Evolutionary conservation across 176 grass and related monocot genomes (phyloP).

Genomic region (Ananas comosus): DNA sequence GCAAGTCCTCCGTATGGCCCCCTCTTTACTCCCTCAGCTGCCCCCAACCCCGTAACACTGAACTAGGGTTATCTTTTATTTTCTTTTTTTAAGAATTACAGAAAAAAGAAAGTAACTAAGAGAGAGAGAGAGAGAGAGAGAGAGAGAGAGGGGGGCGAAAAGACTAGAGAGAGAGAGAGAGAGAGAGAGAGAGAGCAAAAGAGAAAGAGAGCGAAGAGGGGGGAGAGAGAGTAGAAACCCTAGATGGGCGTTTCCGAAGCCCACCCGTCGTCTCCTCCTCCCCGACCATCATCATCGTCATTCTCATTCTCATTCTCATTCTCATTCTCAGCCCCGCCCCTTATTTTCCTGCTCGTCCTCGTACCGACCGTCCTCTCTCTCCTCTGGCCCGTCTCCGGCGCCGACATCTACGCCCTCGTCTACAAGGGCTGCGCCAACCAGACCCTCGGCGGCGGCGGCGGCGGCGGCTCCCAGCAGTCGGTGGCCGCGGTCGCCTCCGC

Average conservation of each 20-base stretch:
- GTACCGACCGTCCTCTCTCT: background rate
- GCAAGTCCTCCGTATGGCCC: background rate
- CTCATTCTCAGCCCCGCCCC: too few species aligned
- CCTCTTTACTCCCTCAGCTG: background rate
- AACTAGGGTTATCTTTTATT: background rate
- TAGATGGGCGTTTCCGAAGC: conserved; percentile 41
- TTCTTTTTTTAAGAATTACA: background rate
- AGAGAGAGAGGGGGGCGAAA: background rate
- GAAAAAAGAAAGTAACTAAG: background rate
- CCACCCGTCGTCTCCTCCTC: conserved; percentile 8
- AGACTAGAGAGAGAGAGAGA: background rate
- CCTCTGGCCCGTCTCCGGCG: conserved; percentile 10
- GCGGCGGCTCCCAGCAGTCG: conserved; percentile 10
- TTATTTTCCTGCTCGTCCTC: conserved; percentile 16
- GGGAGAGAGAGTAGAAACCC: conserved; percentile 20
- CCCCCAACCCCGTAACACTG: background rate
- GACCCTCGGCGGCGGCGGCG: conserved; percentile 32
- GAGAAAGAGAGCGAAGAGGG: conserved; percentile 1
- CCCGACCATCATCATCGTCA: background rate
- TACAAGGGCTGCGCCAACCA: conserved; percentile 99
- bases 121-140: background rate
- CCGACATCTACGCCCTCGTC: conserved; percentile 62
- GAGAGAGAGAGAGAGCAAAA: background rate
- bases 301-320: background rate
- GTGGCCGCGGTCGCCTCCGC: conserved; percentile 38